Conservation (phyloP, 2,329 filamentous ascomycete genomes). For the Beauveria sp. region DNA sequence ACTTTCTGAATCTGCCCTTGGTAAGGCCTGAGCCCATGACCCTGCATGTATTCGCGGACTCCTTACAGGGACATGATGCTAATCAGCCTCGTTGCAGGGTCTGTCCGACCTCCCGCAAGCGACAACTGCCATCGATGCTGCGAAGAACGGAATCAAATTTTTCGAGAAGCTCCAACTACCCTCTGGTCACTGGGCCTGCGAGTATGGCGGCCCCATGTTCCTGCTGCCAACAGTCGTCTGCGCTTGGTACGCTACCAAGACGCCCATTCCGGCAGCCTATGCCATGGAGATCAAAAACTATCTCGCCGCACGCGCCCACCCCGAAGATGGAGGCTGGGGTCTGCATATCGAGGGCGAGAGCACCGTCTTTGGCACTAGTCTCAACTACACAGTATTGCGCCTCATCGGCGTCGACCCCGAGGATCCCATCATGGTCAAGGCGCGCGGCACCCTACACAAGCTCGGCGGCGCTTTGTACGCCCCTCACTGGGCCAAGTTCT, state of each 20-base stretch:
- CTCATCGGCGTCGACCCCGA: conserved; percentile 78
- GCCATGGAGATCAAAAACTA: conserved; percentile 90
- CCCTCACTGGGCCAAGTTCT: conserved; percentile 97
- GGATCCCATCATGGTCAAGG: conserved; percentile 77
- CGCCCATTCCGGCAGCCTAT: conserved; percentile 71
- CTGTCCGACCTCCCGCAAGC: conserved; percentile 65
- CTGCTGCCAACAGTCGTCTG: conserved; percentile 79
- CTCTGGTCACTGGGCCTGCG: conserved; percentile 91
- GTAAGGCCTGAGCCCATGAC: conserved; percentile 37
- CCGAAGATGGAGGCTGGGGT: conserved; percentile 92
- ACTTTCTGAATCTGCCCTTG: conserved; percentile 70
- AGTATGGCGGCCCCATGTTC: conserved; percentile 98
- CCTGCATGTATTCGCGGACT: neutral
- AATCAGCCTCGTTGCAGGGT: conserved; percentile 41
- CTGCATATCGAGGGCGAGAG: conserved; percentile 91
- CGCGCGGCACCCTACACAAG: conserved; percentile 72
- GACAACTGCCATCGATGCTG: conserved; percentile 66
- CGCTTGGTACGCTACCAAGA: conserved; percentile 82
- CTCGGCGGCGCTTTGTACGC: conserved; percentile 76
- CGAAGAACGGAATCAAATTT: conserved; percentile 76
- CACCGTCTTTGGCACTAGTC: conserved; percentile 78
- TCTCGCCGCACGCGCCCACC: conserved; percentile 74
- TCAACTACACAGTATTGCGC: conserved; percentile 81
- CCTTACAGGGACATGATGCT: neutral
- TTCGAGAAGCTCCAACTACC: conserved; percentile 84